Percentiles rank a stretch among this genome's conserved stretches.
Evolutionary conservation across 108 stramenopile genomes (phyloP).

Genomic region (Tribonema minus): DNA sequence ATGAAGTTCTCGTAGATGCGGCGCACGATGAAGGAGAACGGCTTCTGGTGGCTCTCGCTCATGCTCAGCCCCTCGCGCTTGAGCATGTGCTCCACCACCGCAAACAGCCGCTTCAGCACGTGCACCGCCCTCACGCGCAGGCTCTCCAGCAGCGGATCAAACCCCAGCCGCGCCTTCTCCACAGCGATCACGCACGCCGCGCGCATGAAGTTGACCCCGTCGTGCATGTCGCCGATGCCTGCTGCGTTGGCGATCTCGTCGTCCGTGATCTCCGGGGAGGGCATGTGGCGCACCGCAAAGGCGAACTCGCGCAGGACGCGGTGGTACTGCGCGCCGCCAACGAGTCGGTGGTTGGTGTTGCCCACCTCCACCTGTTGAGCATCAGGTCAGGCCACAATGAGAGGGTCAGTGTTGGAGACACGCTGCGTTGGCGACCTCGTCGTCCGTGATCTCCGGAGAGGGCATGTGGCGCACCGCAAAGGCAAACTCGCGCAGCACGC

Average conservation of each 20-base stretch:
- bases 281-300: constrained; percentile 74
- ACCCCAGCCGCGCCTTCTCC: constrained; percentile 75
- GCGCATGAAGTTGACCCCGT: constrained; percentile 83
- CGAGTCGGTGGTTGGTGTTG: constrained; percentile 66
- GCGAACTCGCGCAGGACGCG: constrained; percentile 76
- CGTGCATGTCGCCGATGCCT: constrained; percentile 81
- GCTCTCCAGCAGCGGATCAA: constrained; percentile 72
- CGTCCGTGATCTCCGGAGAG: too few relatives aligned
- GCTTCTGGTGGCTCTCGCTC: constrained; percentile 52
- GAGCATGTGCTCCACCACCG: constrained; percentile 77
- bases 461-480: too few relatives aligned
- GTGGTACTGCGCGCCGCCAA: constrained; percentile 86
- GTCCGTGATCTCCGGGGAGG: too few relatives aligned
- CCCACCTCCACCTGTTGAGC: constrained; percentile 50
- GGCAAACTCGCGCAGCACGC: constrained; percentile 80
- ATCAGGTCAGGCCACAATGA: too few relatives aligned
- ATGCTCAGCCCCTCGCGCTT: constrained; percentile 66
- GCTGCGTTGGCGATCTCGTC: constrained; percentile 90
- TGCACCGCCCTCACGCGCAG: constrained; percentile 64
- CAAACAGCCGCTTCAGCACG: constrained; percentile 77
- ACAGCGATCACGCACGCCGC: too few relatives aligned
- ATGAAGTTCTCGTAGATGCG: too few relatives aligned
- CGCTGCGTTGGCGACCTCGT: constrained; percentile 88
- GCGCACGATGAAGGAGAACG: too few relatives aligned
- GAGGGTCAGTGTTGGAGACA: too few relatives aligned